Conservation (phyloP, 768 basidiomycete species). For the Termitomyces sp. region DNA sequence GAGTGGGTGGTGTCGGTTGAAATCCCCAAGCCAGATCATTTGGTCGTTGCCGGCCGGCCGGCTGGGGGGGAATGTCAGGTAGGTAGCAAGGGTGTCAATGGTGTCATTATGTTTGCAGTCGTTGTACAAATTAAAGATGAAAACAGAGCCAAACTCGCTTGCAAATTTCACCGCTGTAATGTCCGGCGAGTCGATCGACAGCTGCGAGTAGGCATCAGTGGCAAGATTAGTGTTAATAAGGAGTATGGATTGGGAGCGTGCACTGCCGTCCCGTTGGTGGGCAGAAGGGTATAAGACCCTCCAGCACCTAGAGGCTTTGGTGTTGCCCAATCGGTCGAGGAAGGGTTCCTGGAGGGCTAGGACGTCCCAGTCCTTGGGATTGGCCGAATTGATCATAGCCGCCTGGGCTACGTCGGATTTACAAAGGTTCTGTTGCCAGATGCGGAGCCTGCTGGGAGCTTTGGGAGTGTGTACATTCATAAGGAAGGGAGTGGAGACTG, state of each 20-base stretch:
- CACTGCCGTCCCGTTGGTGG: background rate
- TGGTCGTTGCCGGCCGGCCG: background rate
- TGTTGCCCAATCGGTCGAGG: constrained; percentile 17
- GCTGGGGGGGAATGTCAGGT: background rate
- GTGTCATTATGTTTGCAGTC: background rate
- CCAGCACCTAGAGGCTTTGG: constrained; percentile 8
- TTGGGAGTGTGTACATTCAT: too few species aligned
- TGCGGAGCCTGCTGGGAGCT: background rate
- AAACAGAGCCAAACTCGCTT: background rate
- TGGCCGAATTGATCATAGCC: constrained; percentile 7
- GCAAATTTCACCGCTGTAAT: background rate
- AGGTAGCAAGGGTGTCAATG: background rate
- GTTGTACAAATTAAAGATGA: constrained; percentile 4
- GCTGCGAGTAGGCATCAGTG: background rate
- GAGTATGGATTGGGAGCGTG: background rate
- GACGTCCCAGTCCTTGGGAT: constrained; percentile 18
- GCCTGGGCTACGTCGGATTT: constrained; percentile 18
- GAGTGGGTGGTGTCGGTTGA: constrained; percentile 3
- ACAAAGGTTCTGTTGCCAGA: constrained; percentile 24
- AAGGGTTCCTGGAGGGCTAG: constrained; percentile 26
- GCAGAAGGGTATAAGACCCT: background rate
- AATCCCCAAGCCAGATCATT: background rate
- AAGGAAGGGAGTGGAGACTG: too few species aligned
- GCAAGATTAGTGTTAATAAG: constrained; percentile 11
- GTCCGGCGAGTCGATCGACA: background rate